These are phyloP conservation scores for Hydrangea macrophylla DNA, from an alignment of 148 eudicot species.

Conservation along the genomic window DNA sequence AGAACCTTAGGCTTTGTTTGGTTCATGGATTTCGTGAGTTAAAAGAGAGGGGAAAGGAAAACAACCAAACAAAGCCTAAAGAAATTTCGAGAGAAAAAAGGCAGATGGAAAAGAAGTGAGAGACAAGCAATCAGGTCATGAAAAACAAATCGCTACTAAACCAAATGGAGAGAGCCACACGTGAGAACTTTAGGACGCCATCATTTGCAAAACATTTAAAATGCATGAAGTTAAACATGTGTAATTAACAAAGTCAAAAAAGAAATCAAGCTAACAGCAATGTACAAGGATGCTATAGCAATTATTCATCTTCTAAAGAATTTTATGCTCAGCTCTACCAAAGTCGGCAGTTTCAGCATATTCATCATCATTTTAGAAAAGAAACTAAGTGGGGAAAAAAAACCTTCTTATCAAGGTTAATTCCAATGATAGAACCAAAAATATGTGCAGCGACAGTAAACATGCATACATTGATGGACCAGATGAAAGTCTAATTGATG, in stretches of 20 bases:
- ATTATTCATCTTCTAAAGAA: not conserved
- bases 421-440: not conserved
- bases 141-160: not conserved
- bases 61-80: too few relatives aligned
- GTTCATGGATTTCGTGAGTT: too few relatives aligned
- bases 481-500: too few relatives aligned
- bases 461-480: not conserved
- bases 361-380: not conserved
- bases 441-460: not conserved
- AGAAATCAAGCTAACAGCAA: not conserved
- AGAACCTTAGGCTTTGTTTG: too few relatives aligned
- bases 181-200: not conserved
- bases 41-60: too few relatives aligned
- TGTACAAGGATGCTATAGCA: not conserved
- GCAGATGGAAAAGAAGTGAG: too few relatives aligned
- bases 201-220: not conserved
- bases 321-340: not conserved
- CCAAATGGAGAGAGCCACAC: not conserved
- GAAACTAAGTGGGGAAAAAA: not conserved
- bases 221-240: conserved; percentile 1
- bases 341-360: not conserved
- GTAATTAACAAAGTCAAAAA: not conserved
- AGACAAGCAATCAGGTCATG: too few relatives aligned
- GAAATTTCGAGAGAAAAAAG: not conserved
- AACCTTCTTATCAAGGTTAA: not conserved